Evolutionary conservation across 2,329 filamentous ascomycete species (phyloP).

Genomic region (Fusarium papillatum): DNA sequence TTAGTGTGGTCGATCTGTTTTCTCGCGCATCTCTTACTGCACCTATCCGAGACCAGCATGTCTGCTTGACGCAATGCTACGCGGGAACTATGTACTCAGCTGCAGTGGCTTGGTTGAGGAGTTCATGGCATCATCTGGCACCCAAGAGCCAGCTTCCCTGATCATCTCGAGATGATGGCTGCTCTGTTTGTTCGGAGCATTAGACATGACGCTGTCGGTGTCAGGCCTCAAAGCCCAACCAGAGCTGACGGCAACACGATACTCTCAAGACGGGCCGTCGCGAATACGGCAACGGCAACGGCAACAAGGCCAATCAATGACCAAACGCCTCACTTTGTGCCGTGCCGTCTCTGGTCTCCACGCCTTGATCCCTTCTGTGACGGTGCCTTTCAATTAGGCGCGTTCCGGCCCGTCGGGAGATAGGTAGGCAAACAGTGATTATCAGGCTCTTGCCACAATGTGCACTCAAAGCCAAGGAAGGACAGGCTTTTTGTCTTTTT

Average conservation of each 20-base stretch:
- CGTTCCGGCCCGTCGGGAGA: constrained; percentile 19
- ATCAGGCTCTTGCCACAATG: constrained; percentile 23
- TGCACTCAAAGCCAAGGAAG: neutral
- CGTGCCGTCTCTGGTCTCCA: constrained; percentile 10
- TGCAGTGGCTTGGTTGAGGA: constrained; percentile 20
- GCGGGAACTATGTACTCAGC: constrained; percentile 24
- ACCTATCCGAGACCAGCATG: constrained; percentile 43
- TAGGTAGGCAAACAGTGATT: constrained; percentile 12
- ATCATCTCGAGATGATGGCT: constrained; percentile 20
- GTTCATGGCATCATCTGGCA: constrained; percentile 28
- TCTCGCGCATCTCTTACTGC: constrained; percentile 33
- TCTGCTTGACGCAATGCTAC: constrained; percentile 41
- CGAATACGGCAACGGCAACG: constrained; percentile 5
- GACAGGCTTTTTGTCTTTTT: neutral
- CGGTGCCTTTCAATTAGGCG: constrained; percentile 11
- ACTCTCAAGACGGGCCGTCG: constrained; percentile 8
- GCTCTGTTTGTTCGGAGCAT: constrained; percentile 5
- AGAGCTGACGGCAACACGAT: constrained; percentile 8
- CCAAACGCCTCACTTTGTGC: constrained; percentile 35
- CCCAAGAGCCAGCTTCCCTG: neutral
- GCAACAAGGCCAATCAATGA: constrained; percentile 10
- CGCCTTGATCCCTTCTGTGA: constrained; percentile 6
- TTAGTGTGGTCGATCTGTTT: constrained; percentile 41
- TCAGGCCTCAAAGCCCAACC: constrained; percentile 37
- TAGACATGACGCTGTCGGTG: constrained; percentile 6